Evolutionary conservation across 306 rosid genomes (phyloP).

Genomic region (Lathyrus tuberosus): DNA sequence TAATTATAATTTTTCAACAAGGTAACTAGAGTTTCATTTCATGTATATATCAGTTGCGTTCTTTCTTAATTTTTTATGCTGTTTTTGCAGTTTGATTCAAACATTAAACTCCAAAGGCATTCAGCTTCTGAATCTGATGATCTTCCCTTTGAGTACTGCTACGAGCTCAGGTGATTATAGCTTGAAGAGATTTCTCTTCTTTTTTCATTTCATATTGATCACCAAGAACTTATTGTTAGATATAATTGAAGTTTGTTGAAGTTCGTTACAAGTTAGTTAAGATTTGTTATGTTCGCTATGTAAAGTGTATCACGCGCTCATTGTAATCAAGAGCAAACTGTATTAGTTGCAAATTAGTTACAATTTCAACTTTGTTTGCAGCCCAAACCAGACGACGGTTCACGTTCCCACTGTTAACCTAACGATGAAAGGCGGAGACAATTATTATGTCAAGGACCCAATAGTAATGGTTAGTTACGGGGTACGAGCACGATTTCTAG

Average conservation of each 20-base stretch:
- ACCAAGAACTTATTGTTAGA: background rate
- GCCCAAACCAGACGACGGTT: slow-evolving; percentile 45
- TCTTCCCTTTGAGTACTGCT: slow-evolving; percentile 83
- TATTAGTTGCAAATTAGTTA: background rate
- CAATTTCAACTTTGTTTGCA: slow-evolving; percentile 47
- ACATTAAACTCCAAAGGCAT: slow-evolving; percentile 41
- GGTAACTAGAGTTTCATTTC: slow-evolving; percentile 20
- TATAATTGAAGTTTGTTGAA: background rate
- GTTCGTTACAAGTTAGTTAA: background rate
- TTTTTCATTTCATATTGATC: slow-evolving; percentile 20
- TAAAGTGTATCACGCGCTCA: background rate
- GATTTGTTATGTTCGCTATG: slow-evolving; percentile 22
- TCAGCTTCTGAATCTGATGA: slow-evolving; percentile 31
- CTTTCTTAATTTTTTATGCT: slow-evolving; percentile 1
- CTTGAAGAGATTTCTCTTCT: slow-evolving; percentile 1
- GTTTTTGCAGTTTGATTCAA: slow-evolving; percentile 64
- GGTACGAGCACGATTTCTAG: slow-evolving; percentile 42
- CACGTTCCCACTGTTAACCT: slow-evolving; percentile 49
- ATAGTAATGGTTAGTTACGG: background rate
- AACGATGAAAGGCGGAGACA: slow-evolving; percentile 78
- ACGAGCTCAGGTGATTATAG: slow-evolving; percentile 56
- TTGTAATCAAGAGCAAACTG: background rate
- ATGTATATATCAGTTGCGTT: background rate
- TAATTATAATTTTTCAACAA: slow-evolving; percentile 13
- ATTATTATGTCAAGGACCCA: slow-evolving; percentile 48